Evolutionary conservation across 345 rosid species (phyloP), one percentile per base, ranked within the genome.

Genomic region (Populus euphratica): DNA sequence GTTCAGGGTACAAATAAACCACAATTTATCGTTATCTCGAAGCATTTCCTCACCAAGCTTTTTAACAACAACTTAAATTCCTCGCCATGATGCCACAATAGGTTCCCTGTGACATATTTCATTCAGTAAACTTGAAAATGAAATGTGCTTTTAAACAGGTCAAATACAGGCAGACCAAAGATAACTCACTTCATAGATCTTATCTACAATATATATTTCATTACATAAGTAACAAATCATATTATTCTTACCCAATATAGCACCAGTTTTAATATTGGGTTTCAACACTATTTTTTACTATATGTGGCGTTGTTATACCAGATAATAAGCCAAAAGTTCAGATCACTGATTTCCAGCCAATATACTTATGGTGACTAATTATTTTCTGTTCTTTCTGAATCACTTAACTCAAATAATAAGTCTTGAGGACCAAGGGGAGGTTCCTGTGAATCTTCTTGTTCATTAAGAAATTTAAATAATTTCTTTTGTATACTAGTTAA

Each of bases 31-130:
- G 0, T 92, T 96, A 49, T 93, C 93, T 52, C 83, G 68, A 68
- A 87, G 61, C 72, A 96, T 92, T 78, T 91, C 88, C 74, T 92
- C 99, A n/a, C 80, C 86, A 44, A 96, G 93, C 84, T 69, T 92
- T 78, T 96, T 96, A 66, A 93, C 97, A 27, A 98, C 99, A 76
- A 96, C 97, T 84, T 91, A 72, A 74, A 88, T 96, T n/a, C 99
- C 99, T 70, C 94, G 94, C 99, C 99, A 96, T 50, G 86, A 87
- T 79, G 93, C 97, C 68, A 83, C 88, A 78, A 69, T 87, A 95
- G 72, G 99, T 95, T 78, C 99, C 98, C 99, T 93, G 89, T 33
- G 64, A 68, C 68, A 85, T 25, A 39, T 68, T 16, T 65, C 61
- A 76, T 17, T 31, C 75, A 72, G 25, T 52, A 70, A n/a, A 65